Base-by-base conservation (phyloP, 106 monocot species). In the Iris macrosiphon region DNA sequence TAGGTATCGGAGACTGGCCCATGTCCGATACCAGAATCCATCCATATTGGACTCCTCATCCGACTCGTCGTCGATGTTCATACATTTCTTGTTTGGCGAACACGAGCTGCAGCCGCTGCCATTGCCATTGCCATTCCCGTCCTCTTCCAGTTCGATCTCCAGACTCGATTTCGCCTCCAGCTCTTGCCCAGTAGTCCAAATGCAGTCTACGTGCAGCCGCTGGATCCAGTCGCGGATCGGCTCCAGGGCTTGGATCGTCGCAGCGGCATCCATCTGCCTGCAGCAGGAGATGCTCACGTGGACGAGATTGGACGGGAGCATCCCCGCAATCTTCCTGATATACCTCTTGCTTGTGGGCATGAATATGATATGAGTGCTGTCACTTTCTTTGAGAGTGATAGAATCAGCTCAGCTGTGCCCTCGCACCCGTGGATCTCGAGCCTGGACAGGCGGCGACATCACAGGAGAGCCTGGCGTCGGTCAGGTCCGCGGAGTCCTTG, bases 161-260 rank as follows among this genome's bases (percentile, higher is more conserved):
- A n/a, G n/a, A n/a, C n/a, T n/a, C n/a, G n/a, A n/a, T n/a, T n/a
- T 15, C 25, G 7, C 31, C 23, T 19, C 23, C 22, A 12, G 15
- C 1, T 68, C 47, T 30, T 22, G 44, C 1, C 56, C 26, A n/a
- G n/a, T n/a, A n/a, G n/a, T 58, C 91, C 81, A 81, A 38, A 73
- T 39, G 63, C 91, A 91, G 57, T 87, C 91, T 17, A 98, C 57
- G 49, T 84, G 80, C 31, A 98, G 75, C 12, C 75, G 60, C 67
- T 80, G 49, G 32, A 98, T 77, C n/a, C 78, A 60, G 29, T 75
- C 78, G 6, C 91, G 64, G 49, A 98, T 49, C 0, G 87, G 91
- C 45, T 71, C 75, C 31, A 98, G 52, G 1, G 91, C 83, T 8
- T 73, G 55, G 16, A 91, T 66, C 15, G 64, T 53, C 1, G 44